Evolutionary conservation across 1,284 basidiomycete genomes (phyloP).

Genomic region (Omphalotus olearius): DNA sequence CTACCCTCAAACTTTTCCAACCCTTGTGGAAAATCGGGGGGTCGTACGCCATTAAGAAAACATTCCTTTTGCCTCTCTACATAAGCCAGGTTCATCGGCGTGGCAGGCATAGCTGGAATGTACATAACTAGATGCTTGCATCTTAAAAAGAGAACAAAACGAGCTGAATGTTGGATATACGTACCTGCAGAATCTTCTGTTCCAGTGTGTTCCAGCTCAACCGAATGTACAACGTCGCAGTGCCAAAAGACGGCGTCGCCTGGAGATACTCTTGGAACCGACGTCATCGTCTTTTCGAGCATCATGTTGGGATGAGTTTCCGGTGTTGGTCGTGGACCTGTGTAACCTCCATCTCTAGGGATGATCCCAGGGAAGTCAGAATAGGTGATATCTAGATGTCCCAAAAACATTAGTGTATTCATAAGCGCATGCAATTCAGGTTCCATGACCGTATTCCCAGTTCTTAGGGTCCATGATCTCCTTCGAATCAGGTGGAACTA

Average conservation of each 20-base stretch:
- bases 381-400: background rate
- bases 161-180: slow-evolving; percentile 10
- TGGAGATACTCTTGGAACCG: slow-evolving; percentile 68
- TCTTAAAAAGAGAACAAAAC: background rate
- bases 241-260: slow-evolving; percentile 91
- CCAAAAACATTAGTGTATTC: slow-evolving; percentile 23
- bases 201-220: slow-evolving; percentile 72
- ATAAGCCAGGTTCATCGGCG: slow-evolving; percentile 59
- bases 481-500: slow-evolving; percentile 26
- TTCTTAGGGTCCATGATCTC: slow-evolving; percentile 9
- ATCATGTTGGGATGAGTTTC: slow-evolving; percentile 63
- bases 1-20: slow-evolving; percentile 48
- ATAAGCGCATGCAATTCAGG: slow-evolving; percentile 24
- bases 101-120: slow-evolving; percentile 77
- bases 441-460: slow-evolving; percentile 7
- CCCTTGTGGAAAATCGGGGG: slow-evolving; percentile 72
- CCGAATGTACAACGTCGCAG: slow-evolving; percentile 78
- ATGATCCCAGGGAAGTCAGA: slow-evolving; percentile 10
- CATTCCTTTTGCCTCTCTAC: slow-evolving; percentile 55
- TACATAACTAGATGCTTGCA: slow-evolving; percentile 56
- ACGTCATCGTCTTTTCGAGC: slow-evolving; percentile 70
- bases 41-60: slow-evolving; percentile 58
- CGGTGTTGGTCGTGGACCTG: slow-evolving; percentile 34
- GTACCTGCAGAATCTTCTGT: slow-evolving; percentile 65
- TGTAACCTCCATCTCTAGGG: slow-evolving; percentile 7